Evolutionary conservation across 306 rosid genomes (phyloP).

Genomic region (Cicer chorassanicum): DNA sequence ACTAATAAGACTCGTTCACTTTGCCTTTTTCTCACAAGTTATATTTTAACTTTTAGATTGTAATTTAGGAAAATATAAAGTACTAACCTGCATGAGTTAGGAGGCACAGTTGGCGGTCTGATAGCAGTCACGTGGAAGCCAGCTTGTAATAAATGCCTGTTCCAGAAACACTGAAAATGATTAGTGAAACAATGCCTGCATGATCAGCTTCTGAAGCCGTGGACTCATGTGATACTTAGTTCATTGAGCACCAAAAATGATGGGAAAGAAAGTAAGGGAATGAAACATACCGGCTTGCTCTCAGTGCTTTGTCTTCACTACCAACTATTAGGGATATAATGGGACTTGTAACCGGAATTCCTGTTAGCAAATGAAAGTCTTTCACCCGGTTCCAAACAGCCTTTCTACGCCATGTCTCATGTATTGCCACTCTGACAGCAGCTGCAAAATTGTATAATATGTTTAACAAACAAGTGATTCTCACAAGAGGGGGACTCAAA

Average conservation of each 20-base stretch:
- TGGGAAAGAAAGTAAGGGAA: slow-evolving; percentile 8
- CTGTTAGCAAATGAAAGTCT: slow-evolving; percentile 79
- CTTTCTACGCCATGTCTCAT: slow-evolving; percentile 83
- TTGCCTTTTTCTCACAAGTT: neutral
- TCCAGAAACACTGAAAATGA: slow-evolving; percentile 36
- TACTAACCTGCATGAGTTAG: slow-evolving; percentile 92
- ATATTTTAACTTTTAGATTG: neutral
- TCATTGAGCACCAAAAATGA: neutral
- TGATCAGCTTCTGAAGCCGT: slow-evolving; percentile 19
- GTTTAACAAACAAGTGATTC: slow-evolving; percentile 20
- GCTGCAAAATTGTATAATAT: slow-evolving; percentile 61
- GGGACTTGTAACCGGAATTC: slow-evolving; percentile 84
- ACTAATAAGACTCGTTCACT: neutral
- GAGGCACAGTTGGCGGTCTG: slow-evolving; percentile 95
- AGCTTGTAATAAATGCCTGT: slow-evolving; percentile 80
- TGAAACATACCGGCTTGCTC: slow-evolving; percentile 75
- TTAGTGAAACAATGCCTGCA: slow-evolving; percentile 33
- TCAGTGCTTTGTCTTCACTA: slow-evolving; percentile 81
- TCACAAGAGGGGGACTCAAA: slow-evolving; percentile 6
- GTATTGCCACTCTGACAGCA: slow-evolving; percentile 77
- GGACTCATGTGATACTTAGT: neutral
- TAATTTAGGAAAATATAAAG: slow-evolving; percentile 2
- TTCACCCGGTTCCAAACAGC: slow-evolving; percentile 77
- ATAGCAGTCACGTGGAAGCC: slow-evolving; percentile 97
- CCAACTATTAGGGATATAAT: slow-evolving; percentile 90